These are phyloP conservation scores for Quercus phellos DNA, from an alignment of 331 rosid genomes.

Conservation along the genomic window DNA sequence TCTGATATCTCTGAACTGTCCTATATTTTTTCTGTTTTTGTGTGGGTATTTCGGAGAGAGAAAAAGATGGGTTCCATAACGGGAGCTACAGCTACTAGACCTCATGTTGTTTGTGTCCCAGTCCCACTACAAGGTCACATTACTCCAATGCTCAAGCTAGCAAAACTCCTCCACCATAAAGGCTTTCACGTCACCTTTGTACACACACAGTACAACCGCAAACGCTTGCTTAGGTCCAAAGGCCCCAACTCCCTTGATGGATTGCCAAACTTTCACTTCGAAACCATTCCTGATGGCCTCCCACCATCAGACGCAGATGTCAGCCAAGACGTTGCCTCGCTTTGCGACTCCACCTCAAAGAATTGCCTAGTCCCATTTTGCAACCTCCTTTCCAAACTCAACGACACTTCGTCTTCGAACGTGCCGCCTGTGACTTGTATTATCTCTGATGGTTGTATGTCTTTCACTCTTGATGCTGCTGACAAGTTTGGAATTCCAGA, in stretches of 20 bases:
- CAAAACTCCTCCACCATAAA: constrained; percentile 30
- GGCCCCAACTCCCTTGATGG: too few relatives aligned
- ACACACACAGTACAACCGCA: constrained; percentile 28
- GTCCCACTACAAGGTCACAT: constrained; percentile 36
- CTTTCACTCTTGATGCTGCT: too few relatives aligned
- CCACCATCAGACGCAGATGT: not conserved
- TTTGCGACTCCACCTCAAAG: constrained; percentile 9
- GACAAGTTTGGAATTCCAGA: too few relatives aligned
- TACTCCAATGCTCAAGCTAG: not conserved
- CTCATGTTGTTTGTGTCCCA: constrained; percentile 33
- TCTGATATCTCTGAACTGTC: too few relatives aligned
- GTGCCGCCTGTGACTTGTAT: too few relatives aligned
- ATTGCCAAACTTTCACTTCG: too few relatives aligned
- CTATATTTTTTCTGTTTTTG: too few relatives aligned
- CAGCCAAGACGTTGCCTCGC: constrained; percentile 3
- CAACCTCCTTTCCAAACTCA: too few relatives aligned
- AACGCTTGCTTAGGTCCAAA: not conserved
- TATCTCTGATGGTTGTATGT: too few relatives aligned
- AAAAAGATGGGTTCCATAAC: not conserved
- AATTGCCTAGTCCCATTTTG: constrained; percentile 11
- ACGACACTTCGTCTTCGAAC: too few relatives aligned
- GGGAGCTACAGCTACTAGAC: not conserved
- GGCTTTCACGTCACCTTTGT: constrained; percentile 40
- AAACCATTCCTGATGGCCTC: too few relatives aligned
- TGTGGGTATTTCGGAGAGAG: not conserved